Percentiles rank a stretch among this genome's conserved stretches.
Evolutionary conservation across 441 rosid genomes (phyloP).

Genomic region (Erodium chrysanthum): DNA sequence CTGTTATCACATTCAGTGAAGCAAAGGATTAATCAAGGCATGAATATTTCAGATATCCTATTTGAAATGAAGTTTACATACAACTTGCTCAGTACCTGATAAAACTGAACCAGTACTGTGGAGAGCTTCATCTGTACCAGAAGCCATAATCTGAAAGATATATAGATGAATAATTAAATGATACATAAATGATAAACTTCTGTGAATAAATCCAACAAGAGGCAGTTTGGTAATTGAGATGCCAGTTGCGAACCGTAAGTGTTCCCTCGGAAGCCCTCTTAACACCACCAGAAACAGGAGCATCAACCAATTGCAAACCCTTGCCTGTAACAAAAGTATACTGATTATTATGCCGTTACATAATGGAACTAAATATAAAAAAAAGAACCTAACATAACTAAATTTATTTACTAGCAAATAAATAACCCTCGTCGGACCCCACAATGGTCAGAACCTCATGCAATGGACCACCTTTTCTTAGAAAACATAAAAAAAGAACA

Average conservation of each 20-base stretch:
- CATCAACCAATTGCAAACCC: constrained; percentile 80
- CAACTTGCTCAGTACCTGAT: constrained; percentile 41
- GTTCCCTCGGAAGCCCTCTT: constrained; percentile 82
- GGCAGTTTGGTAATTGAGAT: constrained; percentile 11
- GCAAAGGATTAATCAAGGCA: constrained; percentile 18
- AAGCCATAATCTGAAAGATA: constrained; percentile 71
- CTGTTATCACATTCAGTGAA: constrained; percentile 35
- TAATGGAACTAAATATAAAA: not conserved
- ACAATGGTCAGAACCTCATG: not conserved
- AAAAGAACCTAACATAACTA: not conserved
- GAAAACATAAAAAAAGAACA: not conserved
- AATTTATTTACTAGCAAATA: not conserved
- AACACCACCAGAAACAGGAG: constrained; percentile 99
- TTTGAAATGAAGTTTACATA: not conserved
- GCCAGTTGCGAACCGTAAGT: constrained; percentile 53
- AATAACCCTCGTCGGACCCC: not conserved
- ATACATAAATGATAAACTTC: constrained; percentile 11
- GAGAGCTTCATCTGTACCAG: constrained; percentile 77
- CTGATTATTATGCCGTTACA: constrained; percentile 2
- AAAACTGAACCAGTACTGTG: constrained; percentile 54
- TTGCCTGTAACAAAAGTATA: constrained; percentile 54
- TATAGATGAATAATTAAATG: not conserved
- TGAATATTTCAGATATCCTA: constrained; percentile 17
- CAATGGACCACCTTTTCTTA: not conserved
- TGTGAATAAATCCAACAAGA: constrained; percentile 20